Evolutionary conservation across 2,329 filamentous ascomycete species (phyloP).

Genomic region (Colletotrichum cordylinicola): DNA sequence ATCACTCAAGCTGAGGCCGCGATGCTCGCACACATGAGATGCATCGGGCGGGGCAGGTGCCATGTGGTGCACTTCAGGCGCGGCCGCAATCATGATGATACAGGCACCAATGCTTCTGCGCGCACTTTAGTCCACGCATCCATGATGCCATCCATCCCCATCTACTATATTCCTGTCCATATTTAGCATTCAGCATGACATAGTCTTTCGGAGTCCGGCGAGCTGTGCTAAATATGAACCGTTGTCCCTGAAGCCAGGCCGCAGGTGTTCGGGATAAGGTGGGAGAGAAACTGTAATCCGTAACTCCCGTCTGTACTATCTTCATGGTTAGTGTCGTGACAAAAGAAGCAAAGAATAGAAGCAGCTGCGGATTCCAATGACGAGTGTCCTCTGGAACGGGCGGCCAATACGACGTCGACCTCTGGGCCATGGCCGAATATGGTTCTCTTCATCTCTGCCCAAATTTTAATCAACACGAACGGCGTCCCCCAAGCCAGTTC

Average conservation of each 20-base stretch:
- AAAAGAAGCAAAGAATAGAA: neutral
- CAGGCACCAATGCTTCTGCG: neutral
- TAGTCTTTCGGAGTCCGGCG: slow-evolving; percentile 10
- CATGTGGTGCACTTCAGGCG: neutral
- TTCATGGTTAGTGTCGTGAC: neutral
- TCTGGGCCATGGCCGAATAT: neutral
- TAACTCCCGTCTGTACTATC: neutral
- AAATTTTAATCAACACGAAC: slow-evolving; percentile 15
- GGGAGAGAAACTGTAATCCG: neutral
- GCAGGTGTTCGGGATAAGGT: neutral
- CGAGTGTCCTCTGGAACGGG: neutral
- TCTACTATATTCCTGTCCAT: neutral
- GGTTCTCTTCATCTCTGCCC: slow-evolving; percentile 9
- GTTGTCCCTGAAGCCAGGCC: neutral
- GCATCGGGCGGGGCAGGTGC: neutral
- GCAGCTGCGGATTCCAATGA: neutral
- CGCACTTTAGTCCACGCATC: neutral
- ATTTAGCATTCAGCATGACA: slow-evolving; percentile 11
- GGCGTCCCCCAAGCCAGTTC: slow-evolving; percentile 10
- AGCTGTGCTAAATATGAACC: neutral
- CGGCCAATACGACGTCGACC: neutral
- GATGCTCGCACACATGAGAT: neutral
- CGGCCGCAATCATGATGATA: slow-evolving; percentile 8
- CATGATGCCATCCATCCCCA: neutral
- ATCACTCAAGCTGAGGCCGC: slow-evolving; percentile 3